Evolutionary conservation across 148 eudicot genomes (phyloP).

Genomic region (Cornus suecica): DNA sequence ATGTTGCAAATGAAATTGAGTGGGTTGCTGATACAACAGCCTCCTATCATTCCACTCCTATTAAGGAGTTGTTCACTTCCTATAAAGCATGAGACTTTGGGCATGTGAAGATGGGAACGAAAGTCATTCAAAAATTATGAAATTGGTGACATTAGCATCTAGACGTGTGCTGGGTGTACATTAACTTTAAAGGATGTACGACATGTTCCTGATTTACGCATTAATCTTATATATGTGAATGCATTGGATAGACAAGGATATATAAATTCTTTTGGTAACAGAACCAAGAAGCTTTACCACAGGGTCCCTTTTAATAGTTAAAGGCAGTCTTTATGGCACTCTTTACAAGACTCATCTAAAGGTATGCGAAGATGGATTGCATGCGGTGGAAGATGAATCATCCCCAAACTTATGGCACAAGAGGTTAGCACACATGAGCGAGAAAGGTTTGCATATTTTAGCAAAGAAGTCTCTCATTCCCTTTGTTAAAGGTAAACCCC

Average conservation of each 20-base stretch:
- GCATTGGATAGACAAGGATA: background rate
- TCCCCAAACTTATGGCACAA: background rate
- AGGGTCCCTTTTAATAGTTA: background rate
- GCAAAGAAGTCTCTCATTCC: background rate
- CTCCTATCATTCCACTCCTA: background rate
- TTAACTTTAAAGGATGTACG: background rate
- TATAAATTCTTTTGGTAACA: background rate
- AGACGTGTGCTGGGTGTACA: background rate
- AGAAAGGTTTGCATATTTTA: background rate
- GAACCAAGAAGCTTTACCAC: background rate
- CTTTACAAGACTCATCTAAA: background rate
- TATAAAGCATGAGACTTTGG: conserved; percentile 3
- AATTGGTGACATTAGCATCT: background rate
- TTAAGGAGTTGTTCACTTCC: background rate
- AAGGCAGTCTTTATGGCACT: background rate
- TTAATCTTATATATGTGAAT: background rate
- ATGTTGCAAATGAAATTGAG: background rate
- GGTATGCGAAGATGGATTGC: background rate
- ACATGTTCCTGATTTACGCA: background rate
- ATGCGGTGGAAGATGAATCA: background rate
- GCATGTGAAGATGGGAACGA: background rate
- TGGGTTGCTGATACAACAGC: background rate
- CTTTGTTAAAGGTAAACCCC: too few relatives aligned
- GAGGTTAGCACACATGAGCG: background rate
- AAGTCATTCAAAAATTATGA: background rate